Percentiles rank a stretch among this genome's conserved stretches.
Evolutionary conservation across 768 basidiomycete species (phyloP).

Genomic region (Trametes meyenii): DNA sequence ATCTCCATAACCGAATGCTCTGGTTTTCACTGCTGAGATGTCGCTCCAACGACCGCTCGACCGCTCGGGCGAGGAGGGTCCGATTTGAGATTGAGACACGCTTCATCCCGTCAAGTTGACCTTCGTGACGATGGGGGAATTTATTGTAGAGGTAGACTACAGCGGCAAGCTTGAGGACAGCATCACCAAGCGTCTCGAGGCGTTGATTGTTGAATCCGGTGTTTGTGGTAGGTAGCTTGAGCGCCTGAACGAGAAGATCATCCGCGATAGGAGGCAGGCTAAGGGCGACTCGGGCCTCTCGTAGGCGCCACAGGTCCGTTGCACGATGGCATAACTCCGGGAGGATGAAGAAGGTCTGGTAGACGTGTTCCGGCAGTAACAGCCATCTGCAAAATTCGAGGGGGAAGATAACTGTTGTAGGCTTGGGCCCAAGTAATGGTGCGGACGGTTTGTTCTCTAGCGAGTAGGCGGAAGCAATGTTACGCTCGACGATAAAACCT

Average conservation of each 20-base stretch:
- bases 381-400: constrained; percentile 55
- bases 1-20: constrained; percentile 61
- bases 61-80: constrained; percentile 67
- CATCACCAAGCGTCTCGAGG: constrained; percentile 86
- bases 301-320: constrained; percentile 65
- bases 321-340: constrained; percentile 71
- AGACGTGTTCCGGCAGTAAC: constrained; percentile 53
- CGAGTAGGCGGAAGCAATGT: constrained; percentile 26
- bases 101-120: constrained; percentile 71
- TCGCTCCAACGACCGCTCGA: constrained; percentile 60
- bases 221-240: constrained; percentile 68
- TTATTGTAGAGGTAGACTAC: constrained; percentile 79
- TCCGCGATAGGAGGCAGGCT: constrained; percentile 62
- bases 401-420: constrained; percentile 39
- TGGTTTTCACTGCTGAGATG: constrained; percentile 65
- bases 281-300: constrained; percentile 52
- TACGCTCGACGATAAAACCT: constrained; percentile 45
- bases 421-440: constrained; percentile 14
- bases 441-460: constrained; percentile 34
- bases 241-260: constrained; percentile 67
- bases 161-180: constrained; percentile 74
- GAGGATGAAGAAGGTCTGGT: constrained; percentile 55
- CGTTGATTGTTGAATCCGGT: constrained; percentile 81
- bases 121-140: constrained; percentile 80
- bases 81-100: constrained; percentile 69